Conservation (phyloP, 2,329 filamentous ascomycete genomes). For the Cladorrhinum sp. region DNA sequence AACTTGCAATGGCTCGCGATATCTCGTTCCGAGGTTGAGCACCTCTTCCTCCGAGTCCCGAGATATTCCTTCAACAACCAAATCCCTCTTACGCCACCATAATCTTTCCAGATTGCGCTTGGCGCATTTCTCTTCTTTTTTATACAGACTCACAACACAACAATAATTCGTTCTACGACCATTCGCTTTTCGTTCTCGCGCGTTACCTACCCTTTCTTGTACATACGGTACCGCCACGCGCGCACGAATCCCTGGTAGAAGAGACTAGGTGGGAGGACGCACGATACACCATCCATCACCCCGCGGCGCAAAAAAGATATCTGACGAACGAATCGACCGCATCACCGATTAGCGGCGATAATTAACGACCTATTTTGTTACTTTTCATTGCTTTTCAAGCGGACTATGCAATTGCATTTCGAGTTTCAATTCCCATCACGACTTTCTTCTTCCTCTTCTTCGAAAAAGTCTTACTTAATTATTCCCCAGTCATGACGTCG, state of each 20-base stretch:
- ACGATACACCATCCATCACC: neutral
- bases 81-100: neutral
- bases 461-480: slow-evolving; percentile 18
- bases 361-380: neutral
- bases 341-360: neutral
- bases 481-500: slow-evolving; percentile 28
- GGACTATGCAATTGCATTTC: neutral
- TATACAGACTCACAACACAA: neutral
- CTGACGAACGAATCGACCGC: too few relatives aligned
- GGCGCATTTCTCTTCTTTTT: neutral
- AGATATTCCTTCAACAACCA: neutral
- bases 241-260: neutral
- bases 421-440: slow-evolving; percentile 1
- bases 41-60: slow-evolving; percentile 10
- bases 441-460: neutral
- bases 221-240: neutral
- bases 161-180: neutral
- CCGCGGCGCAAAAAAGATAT: neutral
- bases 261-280: neutral
- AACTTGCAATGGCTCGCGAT: slow-evolving; percentile 19
- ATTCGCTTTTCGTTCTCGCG: neutral
- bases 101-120: neutral
- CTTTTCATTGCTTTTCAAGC: neutral
- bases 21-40: slow-evolving; percentile 20
- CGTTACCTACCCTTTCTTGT: neutral